phyloP scores from a whole-genome alignment of 2,329 filamentous ascomycete genomes.

The Verticillium alfalfae region DNA sequence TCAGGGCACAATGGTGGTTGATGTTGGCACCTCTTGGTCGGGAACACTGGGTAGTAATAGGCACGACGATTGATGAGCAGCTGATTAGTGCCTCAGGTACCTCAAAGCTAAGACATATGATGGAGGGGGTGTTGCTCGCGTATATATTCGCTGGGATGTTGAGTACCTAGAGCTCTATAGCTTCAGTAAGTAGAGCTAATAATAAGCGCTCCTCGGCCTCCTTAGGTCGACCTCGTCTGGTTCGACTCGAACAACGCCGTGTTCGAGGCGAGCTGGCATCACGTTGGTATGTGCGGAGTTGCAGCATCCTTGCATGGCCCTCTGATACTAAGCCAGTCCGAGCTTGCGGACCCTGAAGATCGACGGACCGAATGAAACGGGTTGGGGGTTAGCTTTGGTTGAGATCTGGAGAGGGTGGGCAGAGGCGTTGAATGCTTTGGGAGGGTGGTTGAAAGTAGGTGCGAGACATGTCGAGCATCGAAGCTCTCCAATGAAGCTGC shows the following conservation, averaged over 20 bases:
- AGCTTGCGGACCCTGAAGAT: background rate
- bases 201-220: background rate
- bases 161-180: background rate
- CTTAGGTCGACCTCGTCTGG: background rate
- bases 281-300: background rate
- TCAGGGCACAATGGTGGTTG: too few relatives aligned
- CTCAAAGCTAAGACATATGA: background rate
- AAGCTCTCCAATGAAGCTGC: slow-evolving; percentile 6
- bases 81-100: background rate
- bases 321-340: background rate
- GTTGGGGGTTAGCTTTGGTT: background rate
- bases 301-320: background rate
- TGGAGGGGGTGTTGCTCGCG: background rate
- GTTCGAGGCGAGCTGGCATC: background rate
- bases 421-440: background rate
- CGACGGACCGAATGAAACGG: background rate
- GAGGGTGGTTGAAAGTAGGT: background rate
- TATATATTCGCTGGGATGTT: background rate
- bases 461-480: background rate
- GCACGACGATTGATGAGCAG: background rate
- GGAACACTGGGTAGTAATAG: background rate
- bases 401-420: background rate
- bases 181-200: background rate
- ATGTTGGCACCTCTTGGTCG: background rate
- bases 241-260: background rate